Percentiles rank a stretch among this genome's conserved stretches.
Evolutionary conservation across 805 yeast genomes (phyloP).

Genomic region (Candida insectalens): DNA sequence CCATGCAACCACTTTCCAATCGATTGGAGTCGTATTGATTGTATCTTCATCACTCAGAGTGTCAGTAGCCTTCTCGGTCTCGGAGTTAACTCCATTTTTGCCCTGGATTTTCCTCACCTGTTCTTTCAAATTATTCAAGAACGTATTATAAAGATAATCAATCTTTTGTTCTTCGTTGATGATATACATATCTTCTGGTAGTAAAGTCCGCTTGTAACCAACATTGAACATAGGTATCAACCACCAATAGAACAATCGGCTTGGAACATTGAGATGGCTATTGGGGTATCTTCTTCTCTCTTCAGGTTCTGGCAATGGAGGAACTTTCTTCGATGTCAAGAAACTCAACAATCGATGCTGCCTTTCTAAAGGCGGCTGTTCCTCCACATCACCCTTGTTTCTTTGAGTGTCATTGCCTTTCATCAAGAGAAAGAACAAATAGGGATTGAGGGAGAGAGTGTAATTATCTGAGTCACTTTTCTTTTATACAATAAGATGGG

Average conservation of each 20-base stretch:
- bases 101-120: neutral
- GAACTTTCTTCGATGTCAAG: slow-evolving; percentile 37
- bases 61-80: neutral
- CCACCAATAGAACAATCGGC: slow-evolving; percentile 56
- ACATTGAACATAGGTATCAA: slow-evolving; percentile 48
- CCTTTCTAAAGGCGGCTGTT: too few relatives aligned
- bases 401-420: too few relatives aligned
- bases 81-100: neutral
- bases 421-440: too few relatives aligned
- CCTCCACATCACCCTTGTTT: too few relatives aligned
- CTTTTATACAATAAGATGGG: too few relatives aligned
- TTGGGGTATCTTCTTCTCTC: slow-evolving; percentile 45
- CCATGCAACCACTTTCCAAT: slow-evolving; percentile 1
- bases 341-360: slow-evolving; percentile 45
- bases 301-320: slow-evolving; percentile 39
- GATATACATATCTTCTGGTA: slow-evolving; percentile 49
- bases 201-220: slow-evolving; percentile 67
- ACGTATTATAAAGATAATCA: slow-evolving; percentile 30
- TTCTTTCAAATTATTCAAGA: slow-evolving; percentile 25
- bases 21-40: slow-evolving; percentile 2
- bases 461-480: too few relatives aligned
- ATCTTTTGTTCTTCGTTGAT: slow-evolving; percentile 34
- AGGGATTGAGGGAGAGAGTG: too few relatives aligned
- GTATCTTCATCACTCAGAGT: neutral
- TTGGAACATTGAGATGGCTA: slow-evolving; percentile 26